Evolutionary conservation across 2,329 filamentous ascomycete species (phyloP), one percentile per base, ranked within the genome.

Genomic region (Curvularia sp.): DNA sequence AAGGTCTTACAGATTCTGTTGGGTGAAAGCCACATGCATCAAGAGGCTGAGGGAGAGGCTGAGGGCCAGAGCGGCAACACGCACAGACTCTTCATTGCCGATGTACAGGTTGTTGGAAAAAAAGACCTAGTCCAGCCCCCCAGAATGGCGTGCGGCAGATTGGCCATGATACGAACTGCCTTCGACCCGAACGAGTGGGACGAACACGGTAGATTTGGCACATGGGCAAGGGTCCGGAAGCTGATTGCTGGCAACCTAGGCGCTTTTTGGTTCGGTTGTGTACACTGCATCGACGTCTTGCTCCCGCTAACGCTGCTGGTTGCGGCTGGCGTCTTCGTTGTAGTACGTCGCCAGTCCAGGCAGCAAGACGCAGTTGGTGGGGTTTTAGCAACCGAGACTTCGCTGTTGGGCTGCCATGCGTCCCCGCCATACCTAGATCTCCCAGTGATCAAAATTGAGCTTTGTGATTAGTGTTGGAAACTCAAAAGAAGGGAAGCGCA

Each of bases 141-240:
- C 43, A 63, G 49, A 39, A 74, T 73, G 71, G 63, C 66, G 38
- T 74, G 73, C 38, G 72, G 73, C 4, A 71, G 61, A 38, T 52
- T 64, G 31, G 70, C 69, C 5, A 69, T 70, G 58, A 35, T 66
- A n/a, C 54, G 55, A 38, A 73, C 69, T 0, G 35, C 55, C 3
- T 74, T 64, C 53, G 66, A 73, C 18, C 70, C 72, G 1, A 48
- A 58, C 12, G 67, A 74, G 31, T 74, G 73, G 73, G 73, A 75
- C 49, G 53, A 64, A 31, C 71, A 67, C 55, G 72, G 72, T 52
- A 64, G 66, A 49, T 58, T 71, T 28, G 72, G 70, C 20, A 69
- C 73, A 1, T 65, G 55, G 58, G 46, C 58, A 15, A 62, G 68
- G 50, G 51, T 47, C 13, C 64, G 52, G 62, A 59, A 62, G 49